These are phyloP conservation scores for Calocybe gambosa DNA, from an alignment of 1,284 basidiomycete species.

Conservation along the genomic window DNA sequence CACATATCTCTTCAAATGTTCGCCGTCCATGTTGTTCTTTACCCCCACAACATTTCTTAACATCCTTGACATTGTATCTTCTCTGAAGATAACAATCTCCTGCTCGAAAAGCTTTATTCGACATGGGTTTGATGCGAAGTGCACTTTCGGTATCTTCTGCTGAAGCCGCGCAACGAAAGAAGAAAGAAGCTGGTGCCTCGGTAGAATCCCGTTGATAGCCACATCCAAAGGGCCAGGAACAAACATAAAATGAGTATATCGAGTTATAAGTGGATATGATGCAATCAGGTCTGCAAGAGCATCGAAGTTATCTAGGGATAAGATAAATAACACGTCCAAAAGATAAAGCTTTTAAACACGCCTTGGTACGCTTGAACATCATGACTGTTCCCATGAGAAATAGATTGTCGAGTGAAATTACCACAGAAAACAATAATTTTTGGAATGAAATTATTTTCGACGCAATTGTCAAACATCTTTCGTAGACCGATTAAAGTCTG, in stretches of 20 bases:
- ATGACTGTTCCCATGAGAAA: slow-evolving; percentile 70
- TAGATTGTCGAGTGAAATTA: slow-evolving; percentile 85
- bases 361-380: slow-evolving; percentile 85
- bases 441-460: slow-evolving; percentile 81
- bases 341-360: slow-evolving; percentile 23
- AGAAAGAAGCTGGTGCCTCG: slow-evolving; percentile 74
- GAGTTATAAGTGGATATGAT: slow-evolving; percentile 72
- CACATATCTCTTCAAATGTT: slow-evolving; percentile 85
- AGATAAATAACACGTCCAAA: background rate
- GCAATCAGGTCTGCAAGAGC: slow-evolving; percentile 80
- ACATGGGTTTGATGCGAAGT: slow-evolving; percentile 90
- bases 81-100: slow-evolving; percentile 91
- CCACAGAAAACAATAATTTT: slow-evolving; percentile 91
- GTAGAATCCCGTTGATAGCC: slow-evolving; percentile 70
- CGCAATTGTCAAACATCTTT: slow-evolving; percentile 88
- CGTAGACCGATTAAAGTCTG: slow-evolving; percentile 75
- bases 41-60: slow-evolving; percentile 85
- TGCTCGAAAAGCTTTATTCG: slow-evolving; percentile 94
- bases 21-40: slow-evolving; percentile 68
- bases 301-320: slow-evolving; percentile 74
- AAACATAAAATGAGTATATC: slow-evolving; percentile 85
- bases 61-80: slow-evolving; percentile 93
- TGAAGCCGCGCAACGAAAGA: slow-evolving; percentile 67
- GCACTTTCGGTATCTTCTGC: slow-evolving; percentile 67
- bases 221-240: slow-evolving; percentile 93